A percentile compares a stretch with the other conserved stretches of the same genome.
These are phyloP conservation scores for Coniochaeta ligniaria DNA, from an alignment of 2,329 filamentous ascomycete species.

Conservation along the genomic window DNA sequence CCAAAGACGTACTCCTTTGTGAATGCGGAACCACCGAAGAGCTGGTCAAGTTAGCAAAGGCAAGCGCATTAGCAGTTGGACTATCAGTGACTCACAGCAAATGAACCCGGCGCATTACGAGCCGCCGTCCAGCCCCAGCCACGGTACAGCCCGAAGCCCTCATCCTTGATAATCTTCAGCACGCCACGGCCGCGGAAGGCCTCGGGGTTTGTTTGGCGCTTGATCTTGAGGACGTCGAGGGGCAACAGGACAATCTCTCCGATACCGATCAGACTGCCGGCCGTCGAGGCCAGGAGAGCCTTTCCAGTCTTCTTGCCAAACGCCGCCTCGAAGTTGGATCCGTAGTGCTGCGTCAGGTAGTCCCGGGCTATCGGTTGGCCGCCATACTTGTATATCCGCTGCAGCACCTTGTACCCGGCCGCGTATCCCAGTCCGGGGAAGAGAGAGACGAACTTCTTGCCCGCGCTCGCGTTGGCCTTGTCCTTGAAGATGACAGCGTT, in stretches of 20 bases:
- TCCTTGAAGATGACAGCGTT: conserved; percentile 94
- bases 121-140: conserved; percentile 98
- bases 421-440: conserved; percentile 97
- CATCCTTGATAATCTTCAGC: conserved; percentile 81
- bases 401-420: conserved; percentile 94
- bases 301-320: conserved; percentile 98
- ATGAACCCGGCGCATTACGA: conserved; percentile 92
- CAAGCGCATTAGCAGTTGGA: no score
- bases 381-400: conserved; percentile 98
- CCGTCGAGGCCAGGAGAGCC: conserved; percentile 94
- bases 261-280: conserved; percentile 92
- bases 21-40: conserved; percentile 95
- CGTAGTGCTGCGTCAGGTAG: conserved; percentile 74
- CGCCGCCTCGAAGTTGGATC: conserved; percentile 73
- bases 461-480: conserved; percentile 62
- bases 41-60: conserved; percentile 38
- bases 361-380: conserved; percentile 94
- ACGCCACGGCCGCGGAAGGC: conserved; percentile 93
- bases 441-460: conserved; percentile 83
- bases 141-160: conserved; percentile 92
- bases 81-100: conserved; percentile 60
- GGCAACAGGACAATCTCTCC: conserved; percentile 94
- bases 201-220: conserved; percentile 98
- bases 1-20: conserved; percentile 94
- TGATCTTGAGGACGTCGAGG: conserved; percentile 97